These are phyloP conservation scores for Claviceps digitariae DNA, from an alignment of 2,329 filamentous ascomycete genomes.

Conservation along the genomic window DNA sequence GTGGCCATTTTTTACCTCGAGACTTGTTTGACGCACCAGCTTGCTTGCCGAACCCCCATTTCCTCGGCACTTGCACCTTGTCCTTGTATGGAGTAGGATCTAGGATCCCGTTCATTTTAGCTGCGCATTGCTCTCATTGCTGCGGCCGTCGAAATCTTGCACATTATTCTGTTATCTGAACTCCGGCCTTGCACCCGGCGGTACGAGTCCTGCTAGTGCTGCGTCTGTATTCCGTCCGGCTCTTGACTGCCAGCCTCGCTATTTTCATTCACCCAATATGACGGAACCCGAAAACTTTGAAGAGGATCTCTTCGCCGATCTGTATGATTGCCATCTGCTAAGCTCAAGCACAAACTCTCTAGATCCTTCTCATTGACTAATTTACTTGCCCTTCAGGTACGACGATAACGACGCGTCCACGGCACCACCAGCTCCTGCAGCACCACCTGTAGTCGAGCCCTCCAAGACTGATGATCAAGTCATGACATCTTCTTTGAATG, in stretches of 20 bases:
- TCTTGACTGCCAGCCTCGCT: not conserved
- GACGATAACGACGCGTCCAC: conserved; percentile 46
- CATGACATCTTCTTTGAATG: conserved; percentile 7
- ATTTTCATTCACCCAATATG: conserved; percentile 34
- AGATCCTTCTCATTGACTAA: conserved; percentile 1
- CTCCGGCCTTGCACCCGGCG: not conserved
- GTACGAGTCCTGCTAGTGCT: not conserved
- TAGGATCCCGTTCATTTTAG: not conserved
- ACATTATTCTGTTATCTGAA: not conserved
- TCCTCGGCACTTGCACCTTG: not conserved
- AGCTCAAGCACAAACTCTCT: not conserved
- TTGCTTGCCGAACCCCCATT: not conserved
- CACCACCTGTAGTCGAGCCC: conserved; percentile 14
- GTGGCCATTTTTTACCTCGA: not conserved
- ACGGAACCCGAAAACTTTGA: conserved; percentile 72
- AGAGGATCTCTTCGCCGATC: conserved; percentile 89
- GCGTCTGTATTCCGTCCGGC: not conserved
- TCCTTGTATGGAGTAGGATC: not conserved
- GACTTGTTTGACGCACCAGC: not conserved
- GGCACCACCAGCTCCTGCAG: conserved; percentile 19
- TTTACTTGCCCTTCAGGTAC: conserved; percentile 33
- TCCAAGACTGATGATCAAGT: conserved; percentile 16
- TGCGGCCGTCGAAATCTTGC: not conserved
- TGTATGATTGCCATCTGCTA: conserved; percentile 42
- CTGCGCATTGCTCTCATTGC: not conserved